These are phyloP conservation scores for Penicillium cosmopolitanum DNA, from an alignment of 495 filamentous ascomycete genomes.

Conservation along the genomic window DNA sequence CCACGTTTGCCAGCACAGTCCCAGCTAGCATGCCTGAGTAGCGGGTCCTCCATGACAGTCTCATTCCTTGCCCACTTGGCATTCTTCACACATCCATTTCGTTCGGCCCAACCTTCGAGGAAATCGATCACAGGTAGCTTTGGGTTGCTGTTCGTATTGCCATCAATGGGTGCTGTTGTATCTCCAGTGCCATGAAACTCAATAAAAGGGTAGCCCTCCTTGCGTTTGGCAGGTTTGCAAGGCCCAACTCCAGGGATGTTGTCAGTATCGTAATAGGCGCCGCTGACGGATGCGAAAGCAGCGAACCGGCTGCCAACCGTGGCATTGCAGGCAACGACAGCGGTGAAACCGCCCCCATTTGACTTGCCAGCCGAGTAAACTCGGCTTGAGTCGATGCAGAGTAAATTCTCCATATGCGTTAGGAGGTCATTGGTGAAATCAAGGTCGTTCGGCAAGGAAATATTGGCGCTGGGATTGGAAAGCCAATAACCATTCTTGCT, in stretches of 20 bases:
- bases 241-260: slow-evolving; percentile 38
- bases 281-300: slow-evolving; percentile 49
- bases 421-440: slow-evolving; percentile 55
- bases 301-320: slow-evolving; percentile 43
- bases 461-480: slow-evolving; percentile 31
- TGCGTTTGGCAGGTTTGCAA: slow-evolving; percentile 20
- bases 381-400: slow-evolving; percentile 56
- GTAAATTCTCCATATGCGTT: slow-evolving; percentile 37
- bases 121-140: slow-evolving; percentile 35
- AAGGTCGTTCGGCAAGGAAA: slow-evolving; percentile 41
- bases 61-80: slow-evolving; percentile 23
- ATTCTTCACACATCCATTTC: slow-evolving; percentile 31
- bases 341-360: slow-evolving; percentile 61
- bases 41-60: slow-evolving; percentile 21
- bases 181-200: slow-evolving; percentile 56
- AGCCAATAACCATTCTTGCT: slow-evolving; percentile 46
- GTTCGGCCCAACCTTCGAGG: slow-evolving; percentile 41
- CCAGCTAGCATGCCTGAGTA: slow-evolving; percentile 37
- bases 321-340: slow-evolving; percentile 55
- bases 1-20: slow-evolving; percentile 38
- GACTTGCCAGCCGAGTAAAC: slow-evolving; percentile 63
- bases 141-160: slow-evolving; percentile 12
- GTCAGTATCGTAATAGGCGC: slow-evolving; percentile 41
- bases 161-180: slow-evolving; percentile 30
- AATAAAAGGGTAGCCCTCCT: slow-evolving; percentile 41